A percentile compares a stretch with the other conserved stretches of the same genome.
phyloP scores from a whole-genome alignment of 2,329 filamentous ascomycete species.

The Sporothrix brasiliensis region DNA sequence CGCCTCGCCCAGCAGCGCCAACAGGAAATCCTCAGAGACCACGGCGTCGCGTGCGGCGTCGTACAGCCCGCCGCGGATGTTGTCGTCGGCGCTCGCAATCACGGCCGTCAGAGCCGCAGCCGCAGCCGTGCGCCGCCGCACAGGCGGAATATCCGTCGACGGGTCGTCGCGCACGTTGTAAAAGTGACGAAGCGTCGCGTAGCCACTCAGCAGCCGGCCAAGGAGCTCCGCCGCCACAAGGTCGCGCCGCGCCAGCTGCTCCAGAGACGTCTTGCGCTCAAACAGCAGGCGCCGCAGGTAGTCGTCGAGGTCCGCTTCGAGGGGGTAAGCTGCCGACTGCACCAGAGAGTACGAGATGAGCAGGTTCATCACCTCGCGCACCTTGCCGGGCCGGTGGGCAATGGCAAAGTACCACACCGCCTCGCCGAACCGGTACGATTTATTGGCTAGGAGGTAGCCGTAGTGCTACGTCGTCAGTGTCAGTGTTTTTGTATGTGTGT shows the following conservation, averaged over 20 bases:
- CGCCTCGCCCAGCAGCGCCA: slow-evolving; percentile 81
- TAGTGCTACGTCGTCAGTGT: slow-evolving; percentile 62
- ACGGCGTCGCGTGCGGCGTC: slow-evolving; percentile 79
- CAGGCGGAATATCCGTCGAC: slow-evolving; percentile 50
- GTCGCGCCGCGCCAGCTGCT: slow-evolving; percentile 72
- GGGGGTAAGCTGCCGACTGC: slow-evolving; percentile 79
- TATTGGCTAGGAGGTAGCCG: slow-evolving; percentile 73
- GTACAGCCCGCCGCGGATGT: slow-evolving; percentile 87
- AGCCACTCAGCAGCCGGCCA: slow-evolving; percentile 84
- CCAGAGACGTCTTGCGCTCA: slow-evolving; percentile 71
- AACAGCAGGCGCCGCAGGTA: slow-evolving; percentile 70
- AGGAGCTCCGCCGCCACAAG: slow-evolving; percentile 80
- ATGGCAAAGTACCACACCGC: slow-evolving; percentile 90
- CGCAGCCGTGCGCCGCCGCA: slow-evolving; percentile 70
- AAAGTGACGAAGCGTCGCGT: slow-evolving; percentile 86
- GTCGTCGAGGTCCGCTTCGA: slow-evolving; percentile 70
- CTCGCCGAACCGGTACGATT: slow-evolving; percentile 78
- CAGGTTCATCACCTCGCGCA: slow-evolving; percentile 82
- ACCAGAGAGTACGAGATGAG: slow-evolving; percentile 86
- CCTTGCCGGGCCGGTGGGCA: slow-evolving; percentile 74
- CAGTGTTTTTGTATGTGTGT: neutral
- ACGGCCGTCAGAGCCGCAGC: slow-evolving; percentile 78
- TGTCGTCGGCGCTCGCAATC: slow-evolving; percentile 82
- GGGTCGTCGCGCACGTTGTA: slow-evolving; percentile 77
- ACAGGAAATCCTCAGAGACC: slow-evolving; percentile 82